phyloP scores from a whole-genome alignment of 73 alveolate genomes.

The Loxodes magnus region DNA sequence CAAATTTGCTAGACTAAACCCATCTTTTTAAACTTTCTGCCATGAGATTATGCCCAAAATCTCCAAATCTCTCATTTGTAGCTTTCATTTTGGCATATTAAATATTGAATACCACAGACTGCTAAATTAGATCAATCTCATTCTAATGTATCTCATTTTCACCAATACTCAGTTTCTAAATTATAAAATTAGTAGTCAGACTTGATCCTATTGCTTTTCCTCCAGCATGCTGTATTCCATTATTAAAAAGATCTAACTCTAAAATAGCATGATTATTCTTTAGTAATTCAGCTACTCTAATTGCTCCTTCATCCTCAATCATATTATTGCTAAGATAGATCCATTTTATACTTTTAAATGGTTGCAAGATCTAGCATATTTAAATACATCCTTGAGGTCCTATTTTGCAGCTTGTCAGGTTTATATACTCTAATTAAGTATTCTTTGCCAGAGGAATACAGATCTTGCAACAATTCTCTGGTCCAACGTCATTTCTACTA shows the following conservation, averaged over 20 bases:
- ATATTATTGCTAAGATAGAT: constrained; percentile 37
- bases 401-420: constrained; percentile 43
- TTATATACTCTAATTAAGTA: constrained; percentile 22
- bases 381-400: constrained; percentile 21
- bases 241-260: constrained; percentile 46
- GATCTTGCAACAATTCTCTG: constrained; percentile 18
- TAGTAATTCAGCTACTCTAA: constrained; percentile 31
- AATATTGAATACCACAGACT: constrained; percentile 50
- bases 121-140: constrained; percentile 37
- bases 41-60: constrained; percentile 49
- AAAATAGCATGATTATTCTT: constrained; percentile 23
- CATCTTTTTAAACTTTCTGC: constrained; percentile 50
- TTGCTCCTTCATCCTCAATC: constrained; percentile 52
- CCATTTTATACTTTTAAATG: constrained; percentile 11
- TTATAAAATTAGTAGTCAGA: constrained; percentile 48
- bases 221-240: constrained; percentile 34
- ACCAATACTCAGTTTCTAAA: constrained; percentile 50
- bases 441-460: constrained; percentile 23
- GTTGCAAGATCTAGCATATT: constrained; percentile 30
- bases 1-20: constrained; percentile 37
- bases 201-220: constrained; percentile 48
- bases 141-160: constrained; percentile 34
- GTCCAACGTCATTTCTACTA: constrained; percentile 39
- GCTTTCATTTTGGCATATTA: constrained; percentile 48
- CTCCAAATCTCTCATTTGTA: constrained; percentile 47